phyloP scores from a whole-genome alignment of 192 early-diverging fungal species.

The Jimgerdemannia lactiflua region DNA sequence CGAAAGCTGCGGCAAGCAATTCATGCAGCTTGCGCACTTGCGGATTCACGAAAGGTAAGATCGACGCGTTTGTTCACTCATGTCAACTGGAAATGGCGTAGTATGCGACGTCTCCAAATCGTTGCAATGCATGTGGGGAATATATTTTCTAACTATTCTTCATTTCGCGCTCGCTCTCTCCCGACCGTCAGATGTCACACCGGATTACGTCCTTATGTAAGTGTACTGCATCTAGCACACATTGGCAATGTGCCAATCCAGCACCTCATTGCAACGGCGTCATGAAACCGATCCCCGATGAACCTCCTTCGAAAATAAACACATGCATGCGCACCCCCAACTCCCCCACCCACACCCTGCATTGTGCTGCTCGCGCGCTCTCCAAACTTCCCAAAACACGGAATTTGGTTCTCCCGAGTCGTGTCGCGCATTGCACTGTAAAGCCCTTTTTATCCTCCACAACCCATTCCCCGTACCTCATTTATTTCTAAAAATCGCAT shows the following conservation, averaged over 20 bases:
- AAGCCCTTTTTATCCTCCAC: not conserved
- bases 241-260: no score
- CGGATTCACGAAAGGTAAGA: slow-evolving; percentile 11
- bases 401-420: not conserved
- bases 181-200: slow-evolving; percentile 5
- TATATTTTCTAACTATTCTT: slow-evolving; percentile 1
- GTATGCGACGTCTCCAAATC: no score
- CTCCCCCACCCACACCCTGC: no score
- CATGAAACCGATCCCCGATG: no score
- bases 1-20: slow-evolving; percentile 63
- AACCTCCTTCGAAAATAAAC: no score
- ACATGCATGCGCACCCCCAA: no score
- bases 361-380: no score
- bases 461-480: not conserved
- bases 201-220: slow-evolving; percentile 6
- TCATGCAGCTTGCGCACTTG: slow-evolving; percentile 69
- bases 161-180: not conserved
- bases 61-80: not conserved
- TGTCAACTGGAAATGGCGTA: not conserved
- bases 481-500: no score
- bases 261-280: no score
- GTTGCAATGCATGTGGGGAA: slow-evolving; percentile 1
- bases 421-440: not conserved
- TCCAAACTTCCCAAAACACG: no score
- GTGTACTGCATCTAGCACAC: not conserved